phyloP scores from a whole-genome alignment of 2,329 filamentous ascomycete species.

The Thelonectria blattea region DNA sequence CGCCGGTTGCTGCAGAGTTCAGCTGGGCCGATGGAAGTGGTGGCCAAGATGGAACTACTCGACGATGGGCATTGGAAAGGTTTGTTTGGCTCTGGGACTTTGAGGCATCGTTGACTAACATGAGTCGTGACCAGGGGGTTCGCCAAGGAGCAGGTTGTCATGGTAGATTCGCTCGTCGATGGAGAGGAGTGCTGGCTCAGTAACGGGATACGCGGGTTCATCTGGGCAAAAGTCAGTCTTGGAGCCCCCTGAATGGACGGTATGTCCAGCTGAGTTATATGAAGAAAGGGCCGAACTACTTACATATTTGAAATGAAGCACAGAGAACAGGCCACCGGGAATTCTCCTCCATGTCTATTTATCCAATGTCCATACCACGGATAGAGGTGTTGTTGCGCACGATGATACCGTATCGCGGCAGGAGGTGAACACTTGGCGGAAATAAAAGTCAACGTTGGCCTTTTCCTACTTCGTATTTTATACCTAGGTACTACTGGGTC shows the following conservation, averaged over 20 bases:
- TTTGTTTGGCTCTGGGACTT: constrained; percentile 40
- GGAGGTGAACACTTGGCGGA: no score
- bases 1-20: constrained; percentile 60
- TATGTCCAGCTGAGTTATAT: no score
- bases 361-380: no score
- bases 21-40: constrained; percentile 60
- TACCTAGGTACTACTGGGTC: no score
- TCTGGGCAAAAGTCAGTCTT: constrained; percentile 52
- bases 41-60: constrained; percentile 81
- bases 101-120: constrained; percentile 12
- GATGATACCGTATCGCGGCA: no score
- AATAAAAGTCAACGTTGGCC: no score
- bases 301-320: no score
- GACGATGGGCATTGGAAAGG: constrained; percentile 81
- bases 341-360: no score
- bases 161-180: constrained; percentile 64
- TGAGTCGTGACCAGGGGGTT: constrained; percentile 52
- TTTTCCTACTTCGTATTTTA: no score
- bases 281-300: no score
- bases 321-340: no score
- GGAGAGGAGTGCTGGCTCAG: constrained; percentile 88
- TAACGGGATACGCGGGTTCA: constrained; percentile 84
- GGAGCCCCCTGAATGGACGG: not conserved
- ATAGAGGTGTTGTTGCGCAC: no score
- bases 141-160: constrained; percentile 69